Base-by-base conservation (phyloP, 495 filamentous ascomycete genomes). In the Hapsidospora chrysogenum region DNA sequence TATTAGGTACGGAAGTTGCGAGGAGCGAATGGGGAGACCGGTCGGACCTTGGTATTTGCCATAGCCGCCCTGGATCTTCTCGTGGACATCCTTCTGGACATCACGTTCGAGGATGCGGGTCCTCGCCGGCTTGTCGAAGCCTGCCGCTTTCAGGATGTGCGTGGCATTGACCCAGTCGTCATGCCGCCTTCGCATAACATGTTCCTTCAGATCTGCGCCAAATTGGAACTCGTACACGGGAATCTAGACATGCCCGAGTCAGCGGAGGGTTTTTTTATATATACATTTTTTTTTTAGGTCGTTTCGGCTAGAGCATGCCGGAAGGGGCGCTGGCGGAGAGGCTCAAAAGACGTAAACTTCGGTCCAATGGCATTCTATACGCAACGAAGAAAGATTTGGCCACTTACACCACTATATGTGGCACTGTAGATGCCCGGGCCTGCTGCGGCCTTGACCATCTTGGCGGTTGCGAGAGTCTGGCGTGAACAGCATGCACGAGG, bases 31-130 rank as follows among this genome's bases (percentile, higher is more conserved):
- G n/a, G n/a, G n/a, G n/a, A n/a, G n/a, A n/a, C 33, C 44, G 82
- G 85, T n/a, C n/a, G n/a, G n/a, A n/a, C n/a, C 85, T 62, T 97
- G 89, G 45, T 95, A 97, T 71, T 96, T 97, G 36, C 89, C 89
- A 56, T 96, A 97, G 16, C 89, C 89, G 41, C 89, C 89, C 48
- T 97, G 89, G 2, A 97, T 80, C 58, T 97, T 97, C 57, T 96
- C 87, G 57, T 97, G 89, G 7, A 76, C 64, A 8, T 86, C 87
- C 53, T 93, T 92, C 52, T 97, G 89, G 1, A 97, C 87, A 44
- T 97, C 92, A 31, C 92, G 72, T 60, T 97, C 89, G 11, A 97
- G 70, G 37, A 97, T 94, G 40, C 89, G 64, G 19, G 89, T 97
- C 46, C 89, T 68, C 9, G 86, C 81, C 5, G 89, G 87, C 57